These are phyloP conservation scores for Capsicum chinense DNA, from an alignment of 257 asterid genomes.

Conservation along the genomic window DNA sequence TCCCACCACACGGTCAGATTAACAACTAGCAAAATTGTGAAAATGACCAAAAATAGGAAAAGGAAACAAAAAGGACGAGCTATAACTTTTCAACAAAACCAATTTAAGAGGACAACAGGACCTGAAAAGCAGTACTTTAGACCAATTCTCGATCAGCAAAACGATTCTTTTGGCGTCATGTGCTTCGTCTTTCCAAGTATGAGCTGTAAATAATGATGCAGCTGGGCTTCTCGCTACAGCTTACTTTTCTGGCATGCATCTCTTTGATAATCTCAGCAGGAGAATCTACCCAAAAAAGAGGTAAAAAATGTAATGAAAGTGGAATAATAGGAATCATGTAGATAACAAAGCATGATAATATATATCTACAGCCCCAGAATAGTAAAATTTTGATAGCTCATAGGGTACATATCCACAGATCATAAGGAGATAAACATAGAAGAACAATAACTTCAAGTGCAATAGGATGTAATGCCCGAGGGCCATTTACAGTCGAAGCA, in stretches of 20 bases:
- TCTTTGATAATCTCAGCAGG: background rate
- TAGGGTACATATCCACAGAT: slow-evolving; percentile 23
- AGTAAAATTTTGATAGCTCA: background rate
- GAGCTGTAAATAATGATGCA: slow-evolving; percentile 19
- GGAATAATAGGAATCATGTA: background rate
- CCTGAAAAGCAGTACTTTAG: slow-evolving; percentile 3
- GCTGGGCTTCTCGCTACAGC: slow-evolving; percentile 12
- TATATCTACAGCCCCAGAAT: background rate
- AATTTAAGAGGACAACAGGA: background rate
- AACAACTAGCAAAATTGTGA: slow-evolving; percentile 9
- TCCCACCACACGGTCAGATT: background rate
- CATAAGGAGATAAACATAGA: background rate
- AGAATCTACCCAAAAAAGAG: background rate
- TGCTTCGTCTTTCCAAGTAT: background rate
- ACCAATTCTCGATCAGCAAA: slow-evolving; percentile 1
- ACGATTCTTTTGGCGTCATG: background rate
- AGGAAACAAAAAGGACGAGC: background rate
- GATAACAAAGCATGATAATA: background rate
- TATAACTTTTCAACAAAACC: background rate
- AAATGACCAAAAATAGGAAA: slow-evolving; percentile 15
- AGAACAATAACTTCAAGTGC: background rate
- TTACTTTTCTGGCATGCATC: background rate
- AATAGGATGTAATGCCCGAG: background rate
- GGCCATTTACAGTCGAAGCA: background rate
- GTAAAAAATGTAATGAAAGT: background rate